A percentile compares a stretch with the other conserved stretches of the same genome.
Evolutionary conservation across 2,329 filamentous ascomycete species (phyloP).

Genomic region (Aspergillus bombycis): DNA sequence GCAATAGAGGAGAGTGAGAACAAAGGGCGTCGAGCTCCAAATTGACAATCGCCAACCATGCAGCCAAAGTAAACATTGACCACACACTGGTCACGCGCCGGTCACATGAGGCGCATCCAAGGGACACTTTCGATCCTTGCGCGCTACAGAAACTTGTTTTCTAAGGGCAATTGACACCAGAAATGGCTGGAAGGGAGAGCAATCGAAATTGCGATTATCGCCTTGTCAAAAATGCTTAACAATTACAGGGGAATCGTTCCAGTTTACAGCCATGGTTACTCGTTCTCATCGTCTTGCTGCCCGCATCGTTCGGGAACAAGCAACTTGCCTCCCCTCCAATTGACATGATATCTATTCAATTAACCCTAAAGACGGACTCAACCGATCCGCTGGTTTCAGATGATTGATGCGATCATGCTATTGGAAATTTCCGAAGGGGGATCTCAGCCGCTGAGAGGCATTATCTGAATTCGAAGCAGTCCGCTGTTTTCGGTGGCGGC

Average conservation of each 20-base stretch:
- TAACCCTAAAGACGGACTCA: neutral
- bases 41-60: neutral
- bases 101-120: constrained; percentile 1
- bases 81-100: neutral
- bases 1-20: neutral
- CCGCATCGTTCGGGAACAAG: neutral
- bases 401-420: neutral
- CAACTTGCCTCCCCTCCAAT: neutral
- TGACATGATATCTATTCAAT: neutral
- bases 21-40: neutral
- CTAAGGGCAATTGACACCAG: neutral
- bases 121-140: neutral
- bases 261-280: neutral
- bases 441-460: neutral
- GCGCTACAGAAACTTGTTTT: neutral
- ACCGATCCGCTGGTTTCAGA: neutral
- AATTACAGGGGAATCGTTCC: neutral
- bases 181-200: neutral
- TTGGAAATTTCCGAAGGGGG: neutral
- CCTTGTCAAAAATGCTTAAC: neutral
- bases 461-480: neutral
- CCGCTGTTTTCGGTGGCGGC: constrained; percentile 3
- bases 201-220: neutral
- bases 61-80: neutral
- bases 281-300: neutral